Conservation (phyloP, 106 monocot species). For the Xerophyta viscosa region DNA sequence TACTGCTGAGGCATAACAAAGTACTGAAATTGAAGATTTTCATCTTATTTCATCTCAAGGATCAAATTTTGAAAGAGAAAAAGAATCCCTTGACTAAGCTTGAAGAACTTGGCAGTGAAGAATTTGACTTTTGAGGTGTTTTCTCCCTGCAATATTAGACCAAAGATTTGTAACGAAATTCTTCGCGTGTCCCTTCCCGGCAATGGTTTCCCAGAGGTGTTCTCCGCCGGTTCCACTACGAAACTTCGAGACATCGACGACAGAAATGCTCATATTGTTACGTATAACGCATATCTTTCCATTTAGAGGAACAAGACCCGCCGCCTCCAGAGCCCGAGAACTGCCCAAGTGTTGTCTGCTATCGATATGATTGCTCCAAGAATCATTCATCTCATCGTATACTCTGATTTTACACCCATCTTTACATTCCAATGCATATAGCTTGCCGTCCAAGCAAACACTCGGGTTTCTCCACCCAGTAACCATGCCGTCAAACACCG, state of each 20-base stretch:
- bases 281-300: slow-evolving; percentile 30
- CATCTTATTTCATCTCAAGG: too few species aligned
- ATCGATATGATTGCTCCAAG: slow-evolving; percentile 23
- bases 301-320: slow-evolving; percentile 19
- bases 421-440: slow-evolving; percentile 30
- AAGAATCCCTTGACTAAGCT: slow-evolving; percentile 11
- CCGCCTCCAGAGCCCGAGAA: slow-evolving; percentile 28
- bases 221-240: background rate
- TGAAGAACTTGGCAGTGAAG: slow-evolving; percentile 45
- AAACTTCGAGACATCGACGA: slow-evolving; percentile 15
- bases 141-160: slow-evolving; percentile 23
- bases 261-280: slow-evolving; percentile 35
- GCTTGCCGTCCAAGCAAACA: slow-evolving; percentile 16
- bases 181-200: slow-evolving; percentile 16
- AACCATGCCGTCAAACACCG: slow-evolving; percentile 30
- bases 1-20: too few species aligned
- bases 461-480: slow-evolving; percentile 33
- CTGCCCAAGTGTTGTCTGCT: slow-evolving; percentile 27
- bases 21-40: too few species aligned
- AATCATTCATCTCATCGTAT: slow-evolving; percentile 17
- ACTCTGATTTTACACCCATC: slow-evolving; percentile 35
- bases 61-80: too few species aligned
- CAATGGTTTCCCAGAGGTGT: slow-evolving; percentile 25
- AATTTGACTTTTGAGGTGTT: slow-evolving; percentile 19
- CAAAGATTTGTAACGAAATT: slow-evolving; percentile 22